Conservation (phyloP, 176 grass and related monocot species). For the Avena sativa region DNA sequence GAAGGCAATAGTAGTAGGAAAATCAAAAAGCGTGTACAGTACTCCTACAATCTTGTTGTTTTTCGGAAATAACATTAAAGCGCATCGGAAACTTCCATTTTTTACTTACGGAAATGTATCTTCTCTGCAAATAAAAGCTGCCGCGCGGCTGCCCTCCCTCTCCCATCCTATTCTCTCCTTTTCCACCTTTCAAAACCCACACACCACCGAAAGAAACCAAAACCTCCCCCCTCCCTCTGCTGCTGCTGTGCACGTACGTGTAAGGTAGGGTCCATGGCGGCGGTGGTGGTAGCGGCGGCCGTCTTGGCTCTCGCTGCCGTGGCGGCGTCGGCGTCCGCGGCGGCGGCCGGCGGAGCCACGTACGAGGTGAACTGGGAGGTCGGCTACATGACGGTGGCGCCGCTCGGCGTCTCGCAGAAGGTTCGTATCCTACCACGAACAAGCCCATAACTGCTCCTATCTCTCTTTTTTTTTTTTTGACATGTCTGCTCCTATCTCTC, state of each 20-base stretch:
- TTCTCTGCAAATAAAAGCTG: background rate
- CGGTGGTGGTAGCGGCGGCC: conserved; percentile 7
- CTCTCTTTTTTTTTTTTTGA: background rate
- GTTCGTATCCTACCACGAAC: conserved; percentile 4
- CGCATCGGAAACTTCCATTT: conserved; percentile 8
- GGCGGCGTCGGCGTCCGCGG: background rate
- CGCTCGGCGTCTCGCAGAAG: conserved; percentile 74
- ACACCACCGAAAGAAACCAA: conserved; percentile 33
- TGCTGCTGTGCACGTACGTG: background rate
- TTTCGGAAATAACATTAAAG: conserved; percentile 34
- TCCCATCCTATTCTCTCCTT: background rate
- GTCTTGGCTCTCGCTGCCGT: conserved; percentile 35
- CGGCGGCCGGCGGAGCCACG: conserved; percentile 14
- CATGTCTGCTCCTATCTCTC: background rate
- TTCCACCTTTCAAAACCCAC: conserved; percentile 44
- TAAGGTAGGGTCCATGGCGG: background rate
- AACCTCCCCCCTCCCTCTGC: background rate
- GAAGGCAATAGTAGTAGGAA: background rate
- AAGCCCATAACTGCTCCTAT: background rate
- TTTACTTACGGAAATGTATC: background rate
- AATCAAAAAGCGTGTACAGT: background rate
- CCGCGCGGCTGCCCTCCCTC: background rate
- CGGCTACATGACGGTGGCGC: conserved; percentile 73
- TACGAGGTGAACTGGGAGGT: conserved; percentile 66
- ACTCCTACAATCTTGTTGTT: background rate